These are phyloP conservation scores for Lophium mytilinum DNA, from an alignment of 495 filamentous ascomycete genomes.

Conservation along the genomic window DNA sequence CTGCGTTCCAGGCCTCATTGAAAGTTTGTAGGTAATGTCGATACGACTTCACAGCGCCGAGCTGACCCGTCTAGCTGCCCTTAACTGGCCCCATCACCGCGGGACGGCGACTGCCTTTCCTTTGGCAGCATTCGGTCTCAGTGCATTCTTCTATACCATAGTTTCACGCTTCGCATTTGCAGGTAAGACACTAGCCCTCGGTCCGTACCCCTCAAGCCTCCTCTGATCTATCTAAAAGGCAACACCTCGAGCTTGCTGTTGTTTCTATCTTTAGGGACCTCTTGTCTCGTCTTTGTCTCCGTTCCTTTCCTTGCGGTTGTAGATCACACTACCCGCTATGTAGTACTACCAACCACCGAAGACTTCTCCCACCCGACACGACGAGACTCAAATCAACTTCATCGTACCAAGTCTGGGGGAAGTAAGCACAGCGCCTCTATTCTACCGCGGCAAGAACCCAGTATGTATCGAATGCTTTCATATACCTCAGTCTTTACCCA, in stretches of 20 bases:
- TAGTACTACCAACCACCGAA: constrained; percentile 50
- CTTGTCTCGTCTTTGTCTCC: constrained; percentile 58
- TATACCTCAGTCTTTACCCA: not conserved
- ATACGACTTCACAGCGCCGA: not conserved
- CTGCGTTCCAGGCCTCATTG: constrained; percentile 76
- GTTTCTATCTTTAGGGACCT: constrained; percentile 74
- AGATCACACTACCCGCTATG: constrained; percentile 53
- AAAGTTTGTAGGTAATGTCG: constrained; percentile 46
- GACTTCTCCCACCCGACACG: constrained; percentile 25
- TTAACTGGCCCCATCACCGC: constrained; percentile 86
- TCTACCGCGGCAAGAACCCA: constrained; percentile 6
- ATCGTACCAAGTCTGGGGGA: constrained; percentile 52
- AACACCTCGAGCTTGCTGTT: constrained; percentile 66
- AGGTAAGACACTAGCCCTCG: too few species aligned
- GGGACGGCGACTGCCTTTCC: constrained; percentile 94
- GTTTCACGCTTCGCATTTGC: constrained; percentile 73
- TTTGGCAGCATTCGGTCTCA: constrained; percentile 84
- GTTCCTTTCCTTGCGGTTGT: constrained; percentile 77
- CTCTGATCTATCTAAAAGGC: too few species aligned
- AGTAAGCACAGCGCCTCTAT: constrained; percentile 21
- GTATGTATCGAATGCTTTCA: constrained; percentile 17
- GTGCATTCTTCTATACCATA: constrained; percentile 89
- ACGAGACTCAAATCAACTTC: constrained; percentile 51
- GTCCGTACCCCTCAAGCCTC: too few species aligned
- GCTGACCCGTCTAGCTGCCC: constrained; percentile 56